Conservation (phyloP, 805 yeast genomes). For the Pichia pseudocactophila region DNA sequence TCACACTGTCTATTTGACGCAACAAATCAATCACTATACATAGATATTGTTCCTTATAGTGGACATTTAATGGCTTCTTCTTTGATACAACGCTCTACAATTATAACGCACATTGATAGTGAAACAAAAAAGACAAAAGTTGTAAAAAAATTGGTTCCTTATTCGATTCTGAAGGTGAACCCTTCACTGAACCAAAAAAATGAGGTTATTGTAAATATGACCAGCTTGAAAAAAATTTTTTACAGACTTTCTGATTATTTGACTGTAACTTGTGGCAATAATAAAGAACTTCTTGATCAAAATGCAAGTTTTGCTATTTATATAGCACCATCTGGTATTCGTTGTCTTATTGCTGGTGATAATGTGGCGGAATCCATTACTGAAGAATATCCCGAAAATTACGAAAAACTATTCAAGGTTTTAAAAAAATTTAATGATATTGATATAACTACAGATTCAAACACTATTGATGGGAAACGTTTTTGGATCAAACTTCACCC, state of each 20-base stretch:
- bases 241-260: constrained; percentile 16
- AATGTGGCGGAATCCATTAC: constrained; percentile 27
- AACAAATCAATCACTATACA: constrained; percentile 22
- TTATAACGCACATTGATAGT: background rate
- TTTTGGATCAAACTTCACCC: constrained; percentile 64
- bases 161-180: constrained; percentile 34
- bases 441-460: constrained; percentile 3
- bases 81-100: constrained; percentile 16
- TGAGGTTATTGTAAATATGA: constrained; percentile 33
- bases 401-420: constrained; percentile 10
- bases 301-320: constrained; percentile 31
- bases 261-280: constrained; percentile 4
- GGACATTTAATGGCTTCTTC: constrained; percentile 31
- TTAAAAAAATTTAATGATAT: constrained; percentile 27
- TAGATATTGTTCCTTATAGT: constrained; percentile 40
- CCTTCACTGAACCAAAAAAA: constrained; percentile 41
- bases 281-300: constrained; percentile 5
- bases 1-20: constrained; percentile 16
- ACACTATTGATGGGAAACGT: constrained; percentile 17
- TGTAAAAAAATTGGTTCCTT: constrained; percentile 10
- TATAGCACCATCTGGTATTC: constrained; percentile 47
- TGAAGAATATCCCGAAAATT: constrained; percentile 35
- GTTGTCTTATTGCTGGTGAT: constrained; percentile 29
- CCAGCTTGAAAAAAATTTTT: constrained; percentile 15
- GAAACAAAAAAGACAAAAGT: constrained; percentile 4